phyloP scores from a whole-genome alignment of 139 green algal genomes.

The Chlamydomonas sp. region DNA sequence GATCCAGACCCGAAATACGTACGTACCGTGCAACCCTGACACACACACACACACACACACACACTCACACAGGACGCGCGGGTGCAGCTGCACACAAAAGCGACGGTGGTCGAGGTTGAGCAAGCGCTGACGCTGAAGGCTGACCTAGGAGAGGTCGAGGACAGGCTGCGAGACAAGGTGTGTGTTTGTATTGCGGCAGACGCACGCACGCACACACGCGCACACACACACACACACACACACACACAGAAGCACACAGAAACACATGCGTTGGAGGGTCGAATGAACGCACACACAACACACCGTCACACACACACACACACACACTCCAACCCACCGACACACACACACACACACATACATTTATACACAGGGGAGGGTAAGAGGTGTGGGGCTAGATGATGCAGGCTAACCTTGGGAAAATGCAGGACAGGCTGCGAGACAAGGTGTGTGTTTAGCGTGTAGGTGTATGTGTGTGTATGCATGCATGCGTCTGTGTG shows the following conservation, averaged over 20 bases:
- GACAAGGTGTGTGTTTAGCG: slow-evolving; percentile 7
- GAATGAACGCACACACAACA: neutral
- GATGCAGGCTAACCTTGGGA: no score
- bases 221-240: slow-evolving; percentile 1
- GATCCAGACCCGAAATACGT: no score
- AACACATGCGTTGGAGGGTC: neutral
- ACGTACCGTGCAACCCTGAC: no score
- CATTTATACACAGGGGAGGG: no score
- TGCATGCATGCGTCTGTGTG: no score
- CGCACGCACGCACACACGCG: no score
- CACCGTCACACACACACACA: no score
- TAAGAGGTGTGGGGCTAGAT: no score
- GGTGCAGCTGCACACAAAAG: neutral
- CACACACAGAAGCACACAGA: neutral
- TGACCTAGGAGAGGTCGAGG: neutral
- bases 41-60: neutral
- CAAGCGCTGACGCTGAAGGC: slow-evolving; percentile 5
- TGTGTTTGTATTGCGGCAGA: neutral
- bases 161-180: slow-evolving; percentile 11
- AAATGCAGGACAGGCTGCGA: no score
- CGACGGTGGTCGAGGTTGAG: neutral
- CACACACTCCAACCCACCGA: neutral
- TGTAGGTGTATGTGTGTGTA: no score
- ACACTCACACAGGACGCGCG: neutral
- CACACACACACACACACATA: neutral